These are phyloP conservation scores for Tulasnella sp. DNA, from an alignment of 768 basidiomycete species.

Conservation along the genomic window DNA sequence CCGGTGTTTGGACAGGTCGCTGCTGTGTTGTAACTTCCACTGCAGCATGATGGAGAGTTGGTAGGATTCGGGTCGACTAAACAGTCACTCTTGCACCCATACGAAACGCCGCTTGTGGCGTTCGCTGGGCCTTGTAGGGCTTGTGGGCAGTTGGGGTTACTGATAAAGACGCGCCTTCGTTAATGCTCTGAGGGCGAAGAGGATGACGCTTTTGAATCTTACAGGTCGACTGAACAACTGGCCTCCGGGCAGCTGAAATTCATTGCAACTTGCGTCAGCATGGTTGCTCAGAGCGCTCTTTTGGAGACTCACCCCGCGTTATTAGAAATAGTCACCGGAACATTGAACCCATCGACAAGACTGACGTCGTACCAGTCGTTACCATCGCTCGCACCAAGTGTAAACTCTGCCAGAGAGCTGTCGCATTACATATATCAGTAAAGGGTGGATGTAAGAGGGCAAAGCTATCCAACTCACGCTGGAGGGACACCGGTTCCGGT, in stretches of 20 bases:
- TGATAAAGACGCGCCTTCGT: too few relatives aligned
- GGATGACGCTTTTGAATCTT: too few relatives aligned
- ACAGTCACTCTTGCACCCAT: conserved; percentile 15
- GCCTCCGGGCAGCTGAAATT: conserved; percentile 1
- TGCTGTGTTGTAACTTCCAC: conserved; percentile 6
- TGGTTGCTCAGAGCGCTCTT: not conserved
- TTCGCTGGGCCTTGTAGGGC: not conserved
- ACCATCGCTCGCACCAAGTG: conserved; percentile 7
- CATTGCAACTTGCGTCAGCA: not conserved
- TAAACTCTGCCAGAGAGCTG: conserved; percentile 17
- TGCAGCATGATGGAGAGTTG: conserved; percentile 14
- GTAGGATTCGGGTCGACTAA: conserved; percentile 12
- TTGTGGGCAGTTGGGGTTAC: not conserved
- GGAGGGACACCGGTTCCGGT: conserved; percentile 28
- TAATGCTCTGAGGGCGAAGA: too few relatives aligned
- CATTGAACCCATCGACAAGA: conserved; percentile 16
- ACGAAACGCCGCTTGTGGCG: not conserved
- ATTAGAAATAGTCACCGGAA: conserved; percentile 15
- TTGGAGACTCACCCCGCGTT: not conserved
- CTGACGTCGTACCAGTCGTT: conserved; percentile 17
- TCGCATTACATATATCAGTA: not conserved
- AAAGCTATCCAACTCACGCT: conserved; percentile 1
- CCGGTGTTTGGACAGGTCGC: conserved; percentile 15
- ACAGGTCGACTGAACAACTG: not conserved
- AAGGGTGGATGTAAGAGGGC: not conserved